Evolutionary conservation across 768 basidiomycete species (phyloP).

Genomic region (Mycena olivaceomarginata): DNA sequence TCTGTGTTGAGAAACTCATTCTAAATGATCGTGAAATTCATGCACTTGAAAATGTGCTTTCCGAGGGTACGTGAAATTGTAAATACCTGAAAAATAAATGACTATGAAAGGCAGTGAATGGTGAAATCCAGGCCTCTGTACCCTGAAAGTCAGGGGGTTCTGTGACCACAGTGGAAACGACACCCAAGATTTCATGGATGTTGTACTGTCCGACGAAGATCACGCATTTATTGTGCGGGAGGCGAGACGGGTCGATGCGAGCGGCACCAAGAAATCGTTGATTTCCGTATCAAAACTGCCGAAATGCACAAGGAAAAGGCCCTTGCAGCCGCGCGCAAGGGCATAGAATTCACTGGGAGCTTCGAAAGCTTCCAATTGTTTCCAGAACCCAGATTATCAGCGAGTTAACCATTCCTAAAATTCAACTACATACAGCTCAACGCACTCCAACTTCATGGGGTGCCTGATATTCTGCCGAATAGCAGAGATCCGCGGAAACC

Average conservation of each 20-base stretch:
- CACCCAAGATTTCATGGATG: constrained; percentile 50
- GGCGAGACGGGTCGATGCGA: constrained; percentile 11
- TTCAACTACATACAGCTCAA: constrained; percentile 14
- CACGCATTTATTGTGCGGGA: constrained; percentile 14
- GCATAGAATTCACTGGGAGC: neutral
- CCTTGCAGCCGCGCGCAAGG: neutral
- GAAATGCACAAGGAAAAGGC: constrained; percentile 23
- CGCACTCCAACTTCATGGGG: constrained; percentile 12
- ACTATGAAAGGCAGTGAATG: no score
- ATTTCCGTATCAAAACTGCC: constrained; percentile 15
- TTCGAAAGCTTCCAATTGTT: neutral
- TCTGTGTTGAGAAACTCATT: no score
- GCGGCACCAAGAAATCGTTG: neutral
- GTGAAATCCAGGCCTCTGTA: no score
- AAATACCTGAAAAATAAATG: no score
- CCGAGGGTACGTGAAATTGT: no score
- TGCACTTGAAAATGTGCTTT: no score
- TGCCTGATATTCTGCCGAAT: constrained; percentile 21
- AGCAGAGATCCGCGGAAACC: constrained; percentile 16
- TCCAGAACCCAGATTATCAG: neutral
- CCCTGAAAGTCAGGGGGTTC: no score
- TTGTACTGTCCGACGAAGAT: constrained; percentile 6
- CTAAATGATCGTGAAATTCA: no score
- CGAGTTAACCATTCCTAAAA: neutral
- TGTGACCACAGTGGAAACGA: no score